Evolutionary conservation across 257 asterid species (phyloP), one percentile per base, ranked within the genome.

Genomic region (Solanum pennellii): DNA sequence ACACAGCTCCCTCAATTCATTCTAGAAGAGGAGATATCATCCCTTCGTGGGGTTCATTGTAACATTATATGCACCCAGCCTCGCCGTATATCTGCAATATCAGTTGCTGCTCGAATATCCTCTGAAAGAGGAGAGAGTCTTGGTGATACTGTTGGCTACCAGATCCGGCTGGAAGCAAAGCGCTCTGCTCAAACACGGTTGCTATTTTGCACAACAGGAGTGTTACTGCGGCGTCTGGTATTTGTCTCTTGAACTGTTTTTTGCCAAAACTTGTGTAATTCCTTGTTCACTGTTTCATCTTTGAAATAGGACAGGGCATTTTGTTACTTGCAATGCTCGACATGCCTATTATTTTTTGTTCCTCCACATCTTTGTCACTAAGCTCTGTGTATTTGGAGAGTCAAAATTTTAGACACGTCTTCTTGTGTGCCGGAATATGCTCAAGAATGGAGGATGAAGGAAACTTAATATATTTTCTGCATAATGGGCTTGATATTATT

Each of bases 1-100:
- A 97, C 99, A 45, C 99, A 97, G 91, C 99, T 97, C 91, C 99
- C 99, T 90, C 99, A 97, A 56, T 97, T 93, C 91, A 95, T 97
- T 88, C 90, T 97, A 86, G 99, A 97, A 92, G 97, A 95, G 89
- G 98, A 94, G 92, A 95, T 97, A 90, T 90, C 99, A 88, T 91
- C 94, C 88, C 90, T 93, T 47, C 92, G 92, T 72, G 99, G 99
- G 87, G 94, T 96, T 88, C 91, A 88, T 87, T 97, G 99, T 91
- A 93, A 88, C 91, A 97, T 97, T 86, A 94, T 97, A 72, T 97
- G 99, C 91, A 95, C 99, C 5, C 99, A 97, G 88, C 99, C 99
- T 87, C 98, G 99, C 59, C 92, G 99, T 90, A 95, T 97, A 91
- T 97, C 99, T 87, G 99, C 99, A 82, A 93, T 97, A 89, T 97